phyloP scores from a whole-genome alignment of 768 basidiomycete genomes.

The Saitozyma sp. region DNA sequence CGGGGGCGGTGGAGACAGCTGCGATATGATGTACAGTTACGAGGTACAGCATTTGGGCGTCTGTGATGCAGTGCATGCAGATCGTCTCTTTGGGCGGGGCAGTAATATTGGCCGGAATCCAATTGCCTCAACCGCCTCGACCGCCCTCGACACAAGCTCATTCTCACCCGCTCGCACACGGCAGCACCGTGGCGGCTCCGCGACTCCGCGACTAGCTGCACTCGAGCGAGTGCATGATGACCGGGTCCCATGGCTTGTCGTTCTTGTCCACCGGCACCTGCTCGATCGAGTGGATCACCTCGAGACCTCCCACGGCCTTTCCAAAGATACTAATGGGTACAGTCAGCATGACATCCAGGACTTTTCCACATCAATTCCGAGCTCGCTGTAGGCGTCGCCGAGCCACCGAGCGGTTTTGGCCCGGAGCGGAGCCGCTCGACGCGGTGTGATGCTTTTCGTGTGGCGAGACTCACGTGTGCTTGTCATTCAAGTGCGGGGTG shows the following conservation, averaged over 20 bases:
- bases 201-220: slow-evolving; percentile 9
- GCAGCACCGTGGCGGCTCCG: no score
- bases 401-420: no score
- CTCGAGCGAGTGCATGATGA: slow-evolving; percentile 63
- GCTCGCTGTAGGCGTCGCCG: no score
- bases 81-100: no score
- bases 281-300: slow-evolving; percentile 87
- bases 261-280: slow-evolving; percentile 53
- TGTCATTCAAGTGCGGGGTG: slow-evolving; percentile 80
- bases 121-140: no score
- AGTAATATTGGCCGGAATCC: no score
- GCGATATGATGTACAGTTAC: slow-evolving; percentile 10
- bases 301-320: slow-evolving; percentile 78
- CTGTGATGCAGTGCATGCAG: no score
- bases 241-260: slow-evolving; percentile 90
- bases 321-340: slow-evolving; percentile 73
- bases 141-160: no score
- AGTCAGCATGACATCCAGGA: slow-evolving; percentile 55
- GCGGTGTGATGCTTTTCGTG: neutral
- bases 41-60: neutral
- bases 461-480: slow-evolving; percentile 52
- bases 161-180: no score
- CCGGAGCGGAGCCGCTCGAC: neutral
- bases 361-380: neutral
- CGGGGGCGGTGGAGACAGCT: slow-evolving; percentile 46